Evolutionary conservation across 306 rosid species (phyloP), one percentile per base, ranked within the genome.

Genomic region (Lathyrus tuberosus): DNA sequence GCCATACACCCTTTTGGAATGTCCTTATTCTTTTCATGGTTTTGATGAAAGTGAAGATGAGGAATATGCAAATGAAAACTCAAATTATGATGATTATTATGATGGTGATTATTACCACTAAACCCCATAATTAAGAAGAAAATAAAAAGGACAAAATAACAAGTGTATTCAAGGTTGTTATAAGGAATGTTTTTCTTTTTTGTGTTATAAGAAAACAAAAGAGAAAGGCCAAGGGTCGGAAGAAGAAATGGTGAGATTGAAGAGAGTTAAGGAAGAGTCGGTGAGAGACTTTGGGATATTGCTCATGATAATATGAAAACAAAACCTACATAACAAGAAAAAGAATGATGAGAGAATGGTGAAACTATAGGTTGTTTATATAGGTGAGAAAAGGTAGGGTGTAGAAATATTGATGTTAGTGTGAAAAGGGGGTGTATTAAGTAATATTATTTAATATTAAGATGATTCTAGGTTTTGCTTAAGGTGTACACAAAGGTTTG

Each of bases 201-300:
- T 57, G 5, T 57, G 86, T 58, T 91, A 88, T 70, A 79, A 87
- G 90, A 86, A 78, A 73, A 78, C 74, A 40, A 35, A 14, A 51
- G 99, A 87, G 68, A 95, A 95, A 42, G 95, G 97, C 99, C 99
- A 95, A 56, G 97, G 97, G 44, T 91, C 95, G 1, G 97, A 88
- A 9, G 95, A 67, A 11, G 99, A 94, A 37, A 91, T 94, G 40
- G 92, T 84, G 3, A 94, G 97, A 31, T 81, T 83, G 81, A 91
- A 94, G 74, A 91, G 90, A 48, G 89, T 79, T 0, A 83, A 53
- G 41, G 95, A 76, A 49, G 96, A 77, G 65, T 89, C 97, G 31
- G 87, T 94, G 80, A 94, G 86, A 72, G 99, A 83, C 41, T 56
- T 83, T 8, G 97, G 99, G 74, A 95, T 91, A 26, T 91, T 95